Percentiles rank a stretch among this genome's conserved stretches.
phyloP scores from a whole-genome alignment of 371 early-diverging fungal genomes.

The Lichtheimia ramosa region DNA sequence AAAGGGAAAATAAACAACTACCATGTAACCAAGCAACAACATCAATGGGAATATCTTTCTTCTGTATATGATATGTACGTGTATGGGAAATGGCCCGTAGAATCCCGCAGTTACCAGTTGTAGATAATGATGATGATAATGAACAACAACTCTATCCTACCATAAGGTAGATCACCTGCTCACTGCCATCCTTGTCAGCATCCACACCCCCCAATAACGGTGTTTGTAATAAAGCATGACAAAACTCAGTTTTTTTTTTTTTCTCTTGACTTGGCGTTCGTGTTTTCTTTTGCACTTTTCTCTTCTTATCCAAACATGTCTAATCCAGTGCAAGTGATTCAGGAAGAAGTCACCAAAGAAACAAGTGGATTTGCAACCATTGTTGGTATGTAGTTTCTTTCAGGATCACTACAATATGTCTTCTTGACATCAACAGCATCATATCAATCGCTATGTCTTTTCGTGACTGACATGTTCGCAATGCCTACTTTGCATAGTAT shows the following conservation, averaged over 20 bases:
- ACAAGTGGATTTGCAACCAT: slow-evolving; percentile 48
- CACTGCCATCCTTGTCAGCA: background rate
- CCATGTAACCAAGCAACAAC: too few relatives aligned
- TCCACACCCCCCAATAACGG: background rate
- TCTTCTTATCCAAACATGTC: slow-evolving; percentile 16
- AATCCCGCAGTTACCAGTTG: too few relatives aligned
- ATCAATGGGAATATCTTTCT: too few relatives aligned
- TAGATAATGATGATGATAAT: too few relatives aligned
- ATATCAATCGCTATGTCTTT: too few relatives aligned
- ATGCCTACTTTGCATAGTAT: slow-evolving; percentile 44
- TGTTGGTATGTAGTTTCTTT: slow-evolving; percentile 36
- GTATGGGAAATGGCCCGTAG: too few relatives aligned
- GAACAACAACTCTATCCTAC: too few relatives aligned
- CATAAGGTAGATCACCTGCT: too few relatives aligned
- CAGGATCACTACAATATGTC: background rate
- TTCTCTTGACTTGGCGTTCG: background rate
- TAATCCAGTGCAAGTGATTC: slow-evolving; percentile 37
- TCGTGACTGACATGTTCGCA: slow-evolving; percentile 2
- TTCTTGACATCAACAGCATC: too few relatives aligned
- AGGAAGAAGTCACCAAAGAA: slow-evolving; percentile 36
- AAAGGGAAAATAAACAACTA: too few relatives aligned
- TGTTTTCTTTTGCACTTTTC: slow-evolving; percentile 3
- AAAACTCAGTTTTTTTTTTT: slow-evolving; percentile 2
- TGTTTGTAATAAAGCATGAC: background rate
- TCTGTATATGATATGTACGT: too few relatives aligned